These are phyloP conservation scores for Angomonas deanei DNA, from an alignment of 208 protist genomes.

Conservation along the genomic window DNA sequence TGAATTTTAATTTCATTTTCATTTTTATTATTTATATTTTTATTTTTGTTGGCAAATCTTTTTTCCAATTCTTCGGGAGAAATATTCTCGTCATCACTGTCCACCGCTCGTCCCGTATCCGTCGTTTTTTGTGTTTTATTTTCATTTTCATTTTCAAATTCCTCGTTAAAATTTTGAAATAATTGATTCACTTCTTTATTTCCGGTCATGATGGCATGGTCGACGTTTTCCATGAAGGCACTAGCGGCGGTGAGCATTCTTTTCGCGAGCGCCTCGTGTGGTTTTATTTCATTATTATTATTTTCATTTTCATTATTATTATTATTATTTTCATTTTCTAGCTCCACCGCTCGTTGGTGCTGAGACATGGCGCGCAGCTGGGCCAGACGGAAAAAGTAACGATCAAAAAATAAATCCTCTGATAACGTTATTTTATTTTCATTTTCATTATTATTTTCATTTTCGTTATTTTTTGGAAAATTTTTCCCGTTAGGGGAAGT, in stretches of 20 bases:
- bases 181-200: slow-evolving; percentile 3
- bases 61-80: neutral
- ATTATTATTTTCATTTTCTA: slow-evolving; percentile 1
- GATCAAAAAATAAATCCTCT: slow-evolving; percentile 77
- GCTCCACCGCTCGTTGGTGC: slow-evolving; percentile 6
- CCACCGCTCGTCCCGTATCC: slow-evolving; percentile 6
- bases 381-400: slow-evolving; percentile 80
- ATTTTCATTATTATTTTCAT: neutral
- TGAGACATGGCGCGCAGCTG: slow-evolving; percentile 35
- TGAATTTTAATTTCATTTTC: neutral
- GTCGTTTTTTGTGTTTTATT: no score
- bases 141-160: no score
- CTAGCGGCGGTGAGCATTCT: slow-evolving; percentile 32
- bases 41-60: neutral
- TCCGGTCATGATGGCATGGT: slow-evolving; percentile 29
- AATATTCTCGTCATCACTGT: slow-evolving; percentile 24
- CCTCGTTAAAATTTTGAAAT: no score
- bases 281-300: no score
- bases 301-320: no score
- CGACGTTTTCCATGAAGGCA: slow-evolving; percentile 33
- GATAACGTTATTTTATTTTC: slow-evolving; percentile 9
- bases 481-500: slow-evolving; percentile 9
- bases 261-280: slow-evolving; percentile 23
- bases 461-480: neutral
- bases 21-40: no score